A percentile compares a stretch with the other conserved stretches of the same genome.
These are phyloP conservation scores for Neurospora pannonica DNA, from an alignment of 495 filamentous ascomycete species.

Conservation along the genomic window DNA sequence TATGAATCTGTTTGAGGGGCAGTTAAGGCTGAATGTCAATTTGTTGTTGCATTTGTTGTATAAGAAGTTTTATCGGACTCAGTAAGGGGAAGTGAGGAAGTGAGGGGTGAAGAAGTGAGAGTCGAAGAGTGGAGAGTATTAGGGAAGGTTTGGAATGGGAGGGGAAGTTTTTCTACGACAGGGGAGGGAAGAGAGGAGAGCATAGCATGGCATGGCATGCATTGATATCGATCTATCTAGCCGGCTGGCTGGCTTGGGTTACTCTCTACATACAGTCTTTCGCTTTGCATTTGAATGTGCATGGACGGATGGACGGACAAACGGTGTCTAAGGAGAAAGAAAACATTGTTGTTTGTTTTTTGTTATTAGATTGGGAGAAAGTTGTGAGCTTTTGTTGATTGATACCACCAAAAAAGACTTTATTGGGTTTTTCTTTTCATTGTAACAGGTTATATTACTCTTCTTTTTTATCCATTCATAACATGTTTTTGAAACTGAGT, in stretches of 20 bases:
- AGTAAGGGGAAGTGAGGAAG: conserved; percentile 32
- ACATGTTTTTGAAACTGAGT: background rate
- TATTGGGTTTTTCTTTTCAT: background rate
- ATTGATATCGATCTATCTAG: background rate
- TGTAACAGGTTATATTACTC: background rate
- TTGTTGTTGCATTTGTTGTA: conserved; percentile 90
- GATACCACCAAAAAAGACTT: background rate
- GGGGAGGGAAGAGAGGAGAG: background rate
- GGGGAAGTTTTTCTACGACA: no score
- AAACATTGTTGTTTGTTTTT: background rate
- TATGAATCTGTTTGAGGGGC: conserved; percentile 86
- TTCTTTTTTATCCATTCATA: background rate
- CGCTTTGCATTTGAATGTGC: background rate
- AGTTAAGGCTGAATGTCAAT: conserved; percentile 86
- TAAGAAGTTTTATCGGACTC: conserved; percentile 91
- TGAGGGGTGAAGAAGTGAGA: background rate
- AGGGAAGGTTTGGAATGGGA: background rate
- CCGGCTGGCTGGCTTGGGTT: background rate
- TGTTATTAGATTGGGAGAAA: background rate
- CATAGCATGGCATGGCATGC: background rate
- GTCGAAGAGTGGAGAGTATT: background rate
- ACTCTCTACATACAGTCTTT: background rate
- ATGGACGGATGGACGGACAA: background rate
- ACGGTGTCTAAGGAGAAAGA: background rate
- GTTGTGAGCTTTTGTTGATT: background rate